A percentile compares a stretch with the other conserved stretches of the same genome.
Evolutionary conservation across 768 basidiomycete genomes (phyloP).

Genomic region (Mycena olivaceomarginata): DNA sequence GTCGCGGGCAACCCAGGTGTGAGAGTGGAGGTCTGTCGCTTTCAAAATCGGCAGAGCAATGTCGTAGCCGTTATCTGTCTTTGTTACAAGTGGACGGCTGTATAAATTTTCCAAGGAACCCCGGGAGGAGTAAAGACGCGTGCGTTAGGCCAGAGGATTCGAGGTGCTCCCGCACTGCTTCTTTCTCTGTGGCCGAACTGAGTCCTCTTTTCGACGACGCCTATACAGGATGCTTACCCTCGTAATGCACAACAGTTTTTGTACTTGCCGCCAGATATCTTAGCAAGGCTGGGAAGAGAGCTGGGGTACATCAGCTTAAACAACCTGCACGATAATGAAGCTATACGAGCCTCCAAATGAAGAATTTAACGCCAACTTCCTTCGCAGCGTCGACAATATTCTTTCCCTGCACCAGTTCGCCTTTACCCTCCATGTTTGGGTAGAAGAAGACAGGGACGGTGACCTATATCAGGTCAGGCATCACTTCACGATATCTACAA

Average conservation of each 20-base stretch:
- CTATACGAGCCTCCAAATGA: slow-evolving; percentile 15
- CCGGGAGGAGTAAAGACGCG: slow-evolving; percentile 21
- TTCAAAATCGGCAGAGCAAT: neutral
- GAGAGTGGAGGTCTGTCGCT: neutral
- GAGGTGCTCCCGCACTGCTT: slow-evolving; percentile 15
- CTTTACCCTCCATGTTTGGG: slow-evolving; percentile 8
- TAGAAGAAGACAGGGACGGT: neutral
- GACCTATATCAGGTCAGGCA: neutral
- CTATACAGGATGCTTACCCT: neutral
- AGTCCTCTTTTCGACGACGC: too few species aligned
- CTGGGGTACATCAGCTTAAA: neutral
- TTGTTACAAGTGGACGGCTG: neutral
- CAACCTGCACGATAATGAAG: neutral
- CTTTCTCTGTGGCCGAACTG: slow-evolving; percentile 9
- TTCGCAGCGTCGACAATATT: slow-evolving; percentile 23
- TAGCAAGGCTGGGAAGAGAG: slow-evolving; percentile 11
- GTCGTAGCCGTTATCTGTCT: slow-evolving; percentile 6
- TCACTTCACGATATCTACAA: neutral
- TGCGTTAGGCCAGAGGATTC: slow-evolving; percentile 13
- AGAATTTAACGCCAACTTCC: slow-evolving; percentile 18
- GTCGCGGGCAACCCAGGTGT: slow-evolving; percentile 17
- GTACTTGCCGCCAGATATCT: slow-evolving; percentile 22
- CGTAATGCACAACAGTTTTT: slow-evolving; percentile 11
- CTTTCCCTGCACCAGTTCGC: slow-evolving; percentile 1
- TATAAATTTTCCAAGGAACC: slow-evolving; percentile 21